These are phyloP conservation scores for Hippophae tibetana DNA, from an alignment of 306 rosid species.

Conservation along the genomic window DNA sequence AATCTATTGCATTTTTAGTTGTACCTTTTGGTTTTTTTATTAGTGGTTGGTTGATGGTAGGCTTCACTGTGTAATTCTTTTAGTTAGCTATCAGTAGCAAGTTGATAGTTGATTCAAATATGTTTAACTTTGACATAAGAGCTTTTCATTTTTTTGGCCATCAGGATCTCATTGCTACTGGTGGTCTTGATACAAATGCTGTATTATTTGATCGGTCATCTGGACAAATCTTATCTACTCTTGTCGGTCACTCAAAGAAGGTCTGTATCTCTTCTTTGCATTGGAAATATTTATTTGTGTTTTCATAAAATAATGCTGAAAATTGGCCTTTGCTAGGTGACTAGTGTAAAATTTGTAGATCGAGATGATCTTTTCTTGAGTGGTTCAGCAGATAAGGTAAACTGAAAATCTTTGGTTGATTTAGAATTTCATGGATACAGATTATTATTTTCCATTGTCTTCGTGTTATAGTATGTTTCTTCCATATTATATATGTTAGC, in stretches of 20 bases:
- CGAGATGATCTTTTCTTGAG: slow-evolving; percentile 65
- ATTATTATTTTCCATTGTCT: not conserved
- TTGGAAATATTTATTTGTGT: slow-evolving; percentile 5
- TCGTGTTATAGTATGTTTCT: not conserved
- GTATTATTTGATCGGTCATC: slow-evolving; percentile 81
- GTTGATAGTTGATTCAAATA: slow-evolving; percentile 5
- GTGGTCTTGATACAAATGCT: slow-evolving; percentile 89
- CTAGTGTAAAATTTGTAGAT: slow-evolving; percentile 74
- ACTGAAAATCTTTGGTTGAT: not conserved
- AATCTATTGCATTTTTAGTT: not conserved
- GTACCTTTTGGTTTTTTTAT: not conserved
- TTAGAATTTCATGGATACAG: not conserved
- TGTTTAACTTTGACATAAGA: slow-evolving; percentile 6
- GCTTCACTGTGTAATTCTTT: not conserved
- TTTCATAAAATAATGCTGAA: slow-evolving; percentile 15
- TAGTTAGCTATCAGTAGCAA: not conserved
- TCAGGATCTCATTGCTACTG: slow-evolving; percentile 89
- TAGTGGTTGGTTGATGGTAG: not conserved
- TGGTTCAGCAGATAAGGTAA: slow-evolving; percentile 89
- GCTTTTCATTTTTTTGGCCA: slow-evolving; percentile 7
- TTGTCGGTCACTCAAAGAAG: slow-evolving; percentile 93
- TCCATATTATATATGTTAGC: too few relatives aligned
- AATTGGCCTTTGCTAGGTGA: slow-evolving; percentile 45
- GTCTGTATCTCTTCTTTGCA: slow-evolving; percentile 28
- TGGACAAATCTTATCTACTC: slow-evolving; percentile 87